Conservation (phyloP, 208 protist genomes). For the Wallacemonas sp. region DNA sequence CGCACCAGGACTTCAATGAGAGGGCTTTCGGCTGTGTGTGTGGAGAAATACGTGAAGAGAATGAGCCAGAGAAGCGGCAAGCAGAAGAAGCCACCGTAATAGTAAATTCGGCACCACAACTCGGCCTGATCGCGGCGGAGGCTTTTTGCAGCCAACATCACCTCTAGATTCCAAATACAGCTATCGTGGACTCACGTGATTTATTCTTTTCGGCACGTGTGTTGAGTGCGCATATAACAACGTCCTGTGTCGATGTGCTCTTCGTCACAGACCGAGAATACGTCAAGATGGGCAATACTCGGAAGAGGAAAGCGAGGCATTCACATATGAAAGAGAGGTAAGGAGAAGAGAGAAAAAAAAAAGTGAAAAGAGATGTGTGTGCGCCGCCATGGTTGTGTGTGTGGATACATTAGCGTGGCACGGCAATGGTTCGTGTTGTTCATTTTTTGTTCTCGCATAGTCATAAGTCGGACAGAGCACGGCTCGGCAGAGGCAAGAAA, state of each 20-base stretch:
- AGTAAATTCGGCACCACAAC: slow-evolving; percentile 34
- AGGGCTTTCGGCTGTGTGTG: not conserved
- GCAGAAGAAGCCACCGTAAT: slow-evolving; percentile 35
- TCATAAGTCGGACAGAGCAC: not conserved
- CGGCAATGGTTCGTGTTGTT: too few species aligned
- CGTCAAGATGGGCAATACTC: not conserved
- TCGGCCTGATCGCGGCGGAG: slow-evolving; percentile 27
- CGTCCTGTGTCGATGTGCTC: too few species aligned
- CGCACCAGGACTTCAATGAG: slow-evolving; percentile 13
- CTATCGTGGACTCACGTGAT: too few species aligned
- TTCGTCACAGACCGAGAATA: too few species aligned
- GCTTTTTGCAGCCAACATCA: slow-evolving; percentile 7
- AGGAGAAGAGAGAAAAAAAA: slow-evolving; percentile 2
- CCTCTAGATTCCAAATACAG: too few species aligned
- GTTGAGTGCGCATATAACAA: too few species aligned
- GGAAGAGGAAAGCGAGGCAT: slow-evolving; percentile 6
- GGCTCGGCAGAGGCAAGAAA: not conserved
- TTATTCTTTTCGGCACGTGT: too few species aligned
- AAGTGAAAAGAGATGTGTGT: too few species aligned
- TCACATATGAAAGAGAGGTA: not conserved
- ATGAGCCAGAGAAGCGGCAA: slow-evolving; percentile 45
- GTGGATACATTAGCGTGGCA: too few species aligned
- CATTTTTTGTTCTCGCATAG: too few species aligned
- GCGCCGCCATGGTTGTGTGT: too few species aligned
- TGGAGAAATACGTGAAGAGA: slow-evolving; percentile 17